Conservation (phyloP, 192 early-diverging fungal species). For the Phycomyces nitens region DNA sequence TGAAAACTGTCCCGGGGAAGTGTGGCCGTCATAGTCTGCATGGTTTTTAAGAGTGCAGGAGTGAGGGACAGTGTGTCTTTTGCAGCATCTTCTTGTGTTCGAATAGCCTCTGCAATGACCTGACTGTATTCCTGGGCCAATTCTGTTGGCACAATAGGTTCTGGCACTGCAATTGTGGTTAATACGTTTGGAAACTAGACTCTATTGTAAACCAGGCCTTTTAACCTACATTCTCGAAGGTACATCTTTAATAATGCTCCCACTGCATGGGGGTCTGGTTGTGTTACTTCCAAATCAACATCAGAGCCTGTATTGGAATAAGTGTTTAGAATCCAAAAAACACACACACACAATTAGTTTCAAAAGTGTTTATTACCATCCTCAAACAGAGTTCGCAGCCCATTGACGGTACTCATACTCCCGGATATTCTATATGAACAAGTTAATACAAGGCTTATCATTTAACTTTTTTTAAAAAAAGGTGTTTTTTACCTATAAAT, state of each 20-base stretch:
- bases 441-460: background rate
- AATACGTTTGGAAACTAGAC: too few relatives aligned
- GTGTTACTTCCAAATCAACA: conserved; percentile 39
- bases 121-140: conserved; percentile 45
- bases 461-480: too few relatives aligned
- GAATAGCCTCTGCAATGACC: conserved; percentile 23
- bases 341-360: too few relatives aligned
- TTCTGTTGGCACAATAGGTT: conserved; percentile 43
- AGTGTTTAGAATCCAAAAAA: background rate
- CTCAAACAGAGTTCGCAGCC: conserved; percentile 46
- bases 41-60: conserved; percentile 21
- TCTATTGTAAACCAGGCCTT: background rate
- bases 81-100: conserved; percentile 24
- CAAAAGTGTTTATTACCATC: conserved; percentile 31
- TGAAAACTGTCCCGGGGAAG: conserved; percentile 50
- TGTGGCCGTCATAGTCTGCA: conserved; percentile 35
- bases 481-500: conserved; percentile 44
- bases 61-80: conserved; percentile 23
- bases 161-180: too few relatives aligned
- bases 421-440: conserved; percentile 41
- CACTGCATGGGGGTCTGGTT: conserved; percentile 55
- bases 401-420: conserved; percentile 48
- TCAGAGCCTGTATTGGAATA: conserved; percentile 31
- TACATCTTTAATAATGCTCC: conserved; percentile 58
- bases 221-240: conserved; percentile 53